phyloP scores from a whole-genome alignment of 345 rosid species.

The Pseudoturritis turrita region DNA sequence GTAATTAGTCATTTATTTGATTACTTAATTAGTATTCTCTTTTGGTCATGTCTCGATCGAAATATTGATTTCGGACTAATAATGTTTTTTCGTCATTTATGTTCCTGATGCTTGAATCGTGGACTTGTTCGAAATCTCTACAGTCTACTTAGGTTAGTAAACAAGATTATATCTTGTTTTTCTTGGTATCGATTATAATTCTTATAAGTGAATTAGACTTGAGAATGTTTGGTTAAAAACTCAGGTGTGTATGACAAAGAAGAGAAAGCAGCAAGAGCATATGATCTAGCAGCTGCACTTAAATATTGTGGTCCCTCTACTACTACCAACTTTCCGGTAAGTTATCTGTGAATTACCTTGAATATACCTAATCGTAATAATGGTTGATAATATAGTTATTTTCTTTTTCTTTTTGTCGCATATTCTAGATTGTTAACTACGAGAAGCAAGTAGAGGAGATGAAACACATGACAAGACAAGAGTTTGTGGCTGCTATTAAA shows the following conservation, averaged over 20 bases:
- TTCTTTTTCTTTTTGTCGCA: neutral
- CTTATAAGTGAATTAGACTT: neutral
- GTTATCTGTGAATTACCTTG: neutral
- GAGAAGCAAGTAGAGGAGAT: conserved; percentile 97
- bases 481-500: conserved; percentile 92
- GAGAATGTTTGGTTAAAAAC: neutral
- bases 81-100: conserved; percentile 5
- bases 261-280: conserved; percentile 98
- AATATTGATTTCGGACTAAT: conserved; percentile 18
- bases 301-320: conserved; percentile 99
- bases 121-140: conserved; percentile 6
- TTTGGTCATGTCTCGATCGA: neutral
- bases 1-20: conserved; percentile 30
- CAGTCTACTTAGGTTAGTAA: conserved; percentile 88
- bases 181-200: neutral
- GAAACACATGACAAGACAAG: conserved; percentile 99
- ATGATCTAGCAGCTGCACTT: conserved; percentile 92
- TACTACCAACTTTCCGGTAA: conserved; percentile 90
- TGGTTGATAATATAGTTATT: neutral
- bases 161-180: neutral
- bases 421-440: conserved; percentile 70
- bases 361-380: neutral
- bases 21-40: neutral
- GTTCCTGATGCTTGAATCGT: conserved; percentile 18
- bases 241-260: conserved; percentile 98